A percentile compares a stretch with the other conserved stretches of the same genome.
Evolutionary conservation across 139 green algal species (phyloP).

Genomic region (Tetraselmis striata): DNA sequence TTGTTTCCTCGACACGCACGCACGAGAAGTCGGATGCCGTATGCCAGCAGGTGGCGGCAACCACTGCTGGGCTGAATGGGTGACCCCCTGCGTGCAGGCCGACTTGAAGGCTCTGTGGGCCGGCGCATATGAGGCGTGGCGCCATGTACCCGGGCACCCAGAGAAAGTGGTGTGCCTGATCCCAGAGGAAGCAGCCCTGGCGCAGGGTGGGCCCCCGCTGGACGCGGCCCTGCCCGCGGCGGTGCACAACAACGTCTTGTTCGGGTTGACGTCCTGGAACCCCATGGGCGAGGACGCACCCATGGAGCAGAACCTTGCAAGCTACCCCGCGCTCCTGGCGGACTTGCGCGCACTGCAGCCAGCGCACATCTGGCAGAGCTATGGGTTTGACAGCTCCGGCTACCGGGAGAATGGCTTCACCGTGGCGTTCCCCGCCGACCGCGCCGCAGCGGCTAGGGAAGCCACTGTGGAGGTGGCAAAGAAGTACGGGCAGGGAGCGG

Average conservation of each 20-base stretch:
- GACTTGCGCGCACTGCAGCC: background rate
- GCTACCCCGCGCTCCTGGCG: background rate
- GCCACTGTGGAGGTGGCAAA: background rate
- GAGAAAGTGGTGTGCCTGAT: background rate
- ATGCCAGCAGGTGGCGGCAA: too few relatives aligned
- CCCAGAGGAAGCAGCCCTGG: background rate
- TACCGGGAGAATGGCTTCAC: background rate
- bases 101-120: background rate
- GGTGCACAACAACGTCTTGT: background rate
- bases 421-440: background rate
- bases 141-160: background rate
- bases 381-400: background rate
- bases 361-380: background rate
- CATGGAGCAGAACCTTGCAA: background rate
- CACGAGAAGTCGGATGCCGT: too few relatives aligned
- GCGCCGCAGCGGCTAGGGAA: background rate
- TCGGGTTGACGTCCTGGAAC: background rate
- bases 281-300: background rate
- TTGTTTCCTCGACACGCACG: too few relatives aligned
- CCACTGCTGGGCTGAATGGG: too few relatives aligned
- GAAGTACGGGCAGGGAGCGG: background rate
- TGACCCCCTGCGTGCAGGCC: too few relatives aligned
- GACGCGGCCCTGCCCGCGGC: background rate
- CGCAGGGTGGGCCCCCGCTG: too few relatives aligned
- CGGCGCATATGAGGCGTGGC: background rate